Evolutionary conservation across 805 yeast species (phyloP), one percentile per base, ranked within the genome.

Genomic region (Hanseniaspora thailandica): DNA sequence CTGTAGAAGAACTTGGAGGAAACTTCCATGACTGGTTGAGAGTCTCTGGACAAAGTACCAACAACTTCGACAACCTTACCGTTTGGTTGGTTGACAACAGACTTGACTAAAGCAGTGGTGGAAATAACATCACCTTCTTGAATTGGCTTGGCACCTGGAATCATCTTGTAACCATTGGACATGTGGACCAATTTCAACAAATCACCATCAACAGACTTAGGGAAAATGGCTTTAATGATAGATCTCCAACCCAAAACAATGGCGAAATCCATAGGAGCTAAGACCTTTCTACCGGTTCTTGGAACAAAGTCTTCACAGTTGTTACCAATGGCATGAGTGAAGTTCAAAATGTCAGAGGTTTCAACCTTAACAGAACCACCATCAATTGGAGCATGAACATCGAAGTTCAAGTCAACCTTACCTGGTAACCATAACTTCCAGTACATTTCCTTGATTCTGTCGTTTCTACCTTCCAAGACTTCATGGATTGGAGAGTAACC

Each of bases 181-280:
- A 93, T 75, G 69, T 93, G 99, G 54, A 93, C 98, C 64, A 93
- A 77, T 68, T 83, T 84, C 72, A 93, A 76, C 65, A 93, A 76
- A 68, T 93, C 98, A 71, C 98, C 98, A 68, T 94, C 97, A 63
- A 93, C 94, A 58, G 82, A 80, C 66, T 80, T 79, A 53, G 98
- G 98, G 93, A 93, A 93, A 62, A 93, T 86, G n/a, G 97, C 89
- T 74, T 85, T 87, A 74, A 93, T 90, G 66, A 93, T 90, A 48
- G 97, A 94, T 73, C 84, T 84, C 99, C 99, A 93, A 45, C 98
- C 97, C 62, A 89, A 80, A 55, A 93, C 97, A 68, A 93, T 93
- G 47, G 98, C 97, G 66, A 89, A 93, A 74, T 93, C 99, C 97
- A 93, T 90, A 64, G 99, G 99, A 47, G 97, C 98, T 61, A 81